Base-by-base conservation (phyloP, 2,329 filamentous ascomycete genomes). In the Scorias spongiosa region DNA sequence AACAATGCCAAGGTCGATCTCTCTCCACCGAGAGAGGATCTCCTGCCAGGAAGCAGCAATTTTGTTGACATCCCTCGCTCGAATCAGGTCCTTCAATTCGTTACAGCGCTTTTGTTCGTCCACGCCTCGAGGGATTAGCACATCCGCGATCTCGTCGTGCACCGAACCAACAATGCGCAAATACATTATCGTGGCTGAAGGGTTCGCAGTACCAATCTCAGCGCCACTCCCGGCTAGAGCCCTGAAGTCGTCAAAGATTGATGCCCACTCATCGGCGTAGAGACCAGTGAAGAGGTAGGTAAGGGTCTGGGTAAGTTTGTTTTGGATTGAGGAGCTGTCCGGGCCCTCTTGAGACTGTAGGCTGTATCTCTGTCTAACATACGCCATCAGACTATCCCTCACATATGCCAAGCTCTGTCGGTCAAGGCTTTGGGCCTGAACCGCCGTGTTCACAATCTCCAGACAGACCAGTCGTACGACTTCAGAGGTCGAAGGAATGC, bases 131-230 rank as follows among this genome's bases (percentile, higher is more conserved):
- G 81, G 78, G 43, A 96, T 74, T 51, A 96, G 73, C 54, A 91
- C 80, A 65, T 98, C 91, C 50, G 89, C 91, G 57, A 98, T 95
- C 63, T 98, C 91, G 56, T 98, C 91, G 58, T 98, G 91, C 40
- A 98, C 81, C 29, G 88, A 91, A 51, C 81, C 76, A 40, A 96
- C 73, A 50, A 95, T 78, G 42, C 89, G 82, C 44, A 98, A 74
- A 65, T 95, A 96, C 54, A 98, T 77, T 29, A 88, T 69, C 40
- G 91, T 83, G 2, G 85, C 89, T 1, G 74, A 62, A 32, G 78
- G 65, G 58, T 93, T 94, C 58, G 86, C 78, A 38, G 65, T 64
- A 41, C 64, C 66, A 38, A 66, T 63, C 15, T 57, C 56, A 37
- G 70, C 67, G 51, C 75, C 76, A 49, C 76, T 73, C 47, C 74